These are phyloP conservation scores for Geotrichum reessii DNA, from an alignment of 1,139 yeast species.

Conservation along the genomic window DNA sequence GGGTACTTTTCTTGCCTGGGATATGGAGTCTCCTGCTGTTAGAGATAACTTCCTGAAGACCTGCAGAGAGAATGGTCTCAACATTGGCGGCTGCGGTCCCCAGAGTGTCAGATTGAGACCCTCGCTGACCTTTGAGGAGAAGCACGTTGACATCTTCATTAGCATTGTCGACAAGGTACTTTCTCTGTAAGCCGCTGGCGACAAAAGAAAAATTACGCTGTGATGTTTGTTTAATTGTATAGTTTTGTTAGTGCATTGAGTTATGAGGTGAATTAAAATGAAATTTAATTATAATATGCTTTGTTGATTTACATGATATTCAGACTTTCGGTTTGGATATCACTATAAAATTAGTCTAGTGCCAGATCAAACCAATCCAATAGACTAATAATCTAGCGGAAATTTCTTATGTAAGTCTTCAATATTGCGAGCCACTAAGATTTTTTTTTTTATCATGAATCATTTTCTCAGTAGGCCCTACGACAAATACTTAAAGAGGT, in stretches of 20 bases:
- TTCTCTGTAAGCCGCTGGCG: background rate
- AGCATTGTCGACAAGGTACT: slow-evolving; percentile 32
- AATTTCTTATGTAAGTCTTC: too few relatives aligned
- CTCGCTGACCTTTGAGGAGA: slow-evolving; percentile 63
- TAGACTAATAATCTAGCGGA: too few relatives aligned
- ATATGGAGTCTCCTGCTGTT: slow-evolving; percentile 46
- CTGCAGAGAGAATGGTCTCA: slow-evolving; percentile 58
- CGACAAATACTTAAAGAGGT: too few relatives aligned
- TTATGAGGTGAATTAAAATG: background rate
- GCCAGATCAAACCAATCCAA: too few relatives aligned
- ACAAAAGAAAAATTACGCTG: background rate
- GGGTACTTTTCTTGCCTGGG: slow-evolving; percentile 80
- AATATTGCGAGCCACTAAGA: too few relatives aligned
- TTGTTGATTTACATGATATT: background rate
- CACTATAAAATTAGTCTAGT: too few relatives aligned
- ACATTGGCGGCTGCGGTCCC: slow-evolving; percentile 78
- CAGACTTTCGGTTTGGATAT: background rate
- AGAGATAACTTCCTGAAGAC: slow-evolving; percentile 56
- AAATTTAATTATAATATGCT: too few relatives aligned
- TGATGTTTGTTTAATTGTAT: background rate
- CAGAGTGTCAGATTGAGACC: slow-evolving; percentile 73
- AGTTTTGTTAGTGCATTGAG: background rate
- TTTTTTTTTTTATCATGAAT: too few relatives aligned
- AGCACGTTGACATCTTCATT: slow-evolving; percentile 65
- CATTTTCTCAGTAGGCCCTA: too few relatives aligned